A percentile compares a stretch with the other conserved stretches of the same genome.
phyloP scores from a whole-genome alignment of 1,284 basidiomycete genomes.

The Pyrrhoderma noxium region DNA sequence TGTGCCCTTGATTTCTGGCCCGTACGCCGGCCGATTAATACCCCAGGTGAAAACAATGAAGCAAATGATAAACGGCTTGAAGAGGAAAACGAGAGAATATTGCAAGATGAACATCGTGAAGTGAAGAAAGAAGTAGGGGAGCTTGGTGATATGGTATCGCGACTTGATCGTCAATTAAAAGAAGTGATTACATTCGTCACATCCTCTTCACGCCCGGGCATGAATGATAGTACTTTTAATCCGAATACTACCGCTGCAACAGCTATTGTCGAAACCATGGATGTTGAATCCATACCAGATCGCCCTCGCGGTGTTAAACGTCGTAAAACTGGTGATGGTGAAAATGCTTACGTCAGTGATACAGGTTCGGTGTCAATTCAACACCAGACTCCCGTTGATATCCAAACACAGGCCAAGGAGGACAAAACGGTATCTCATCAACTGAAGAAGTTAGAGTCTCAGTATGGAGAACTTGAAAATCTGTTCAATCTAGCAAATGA shows the following conservation, averaged over 20 bases:
- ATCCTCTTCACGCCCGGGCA: slow-evolving; percentile 15
- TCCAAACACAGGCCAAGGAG: slow-evolving; percentile 12
- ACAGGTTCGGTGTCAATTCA: not conserved
- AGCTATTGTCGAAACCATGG: not conserved
- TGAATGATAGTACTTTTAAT: not conserved
- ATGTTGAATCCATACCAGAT: slow-evolving; percentile 4
- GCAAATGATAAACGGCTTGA: not conserved
- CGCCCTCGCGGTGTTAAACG: slow-evolving; percentile 8
- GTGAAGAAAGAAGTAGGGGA: slow-evolving; percentile 24
- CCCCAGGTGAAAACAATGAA: slow-evolving; percentile 3
- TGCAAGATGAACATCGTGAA: slow-evolving; percentile 24
- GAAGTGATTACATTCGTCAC: slow-evolving; percentile 17
- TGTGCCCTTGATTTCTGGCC: slow-evolving; percentile 36
- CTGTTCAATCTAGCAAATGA: slow-evolving; percentile 34
- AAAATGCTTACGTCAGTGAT: slow-evolving; percentile 7
- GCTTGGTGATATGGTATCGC: slow-evolving; percentile 21
- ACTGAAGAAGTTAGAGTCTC: slow-evolving; percentile 33
- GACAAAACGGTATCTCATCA: slow-evolving; percentile 35
- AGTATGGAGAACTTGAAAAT: slow-evolving; percentile 36
- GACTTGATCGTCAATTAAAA: slow-evolving; percentile 9
- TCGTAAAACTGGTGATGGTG: slow-evolving; percentile 7
- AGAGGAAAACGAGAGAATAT: not conserved
- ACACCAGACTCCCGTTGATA: not conserved
- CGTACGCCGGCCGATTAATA: slow-evolving; percentile 21
- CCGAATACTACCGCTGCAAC: not conserved